Conservation (phyloP, 2,329 filamentous ascomycete genomes). For the Cryoendolithus antarcticus region DNA sequence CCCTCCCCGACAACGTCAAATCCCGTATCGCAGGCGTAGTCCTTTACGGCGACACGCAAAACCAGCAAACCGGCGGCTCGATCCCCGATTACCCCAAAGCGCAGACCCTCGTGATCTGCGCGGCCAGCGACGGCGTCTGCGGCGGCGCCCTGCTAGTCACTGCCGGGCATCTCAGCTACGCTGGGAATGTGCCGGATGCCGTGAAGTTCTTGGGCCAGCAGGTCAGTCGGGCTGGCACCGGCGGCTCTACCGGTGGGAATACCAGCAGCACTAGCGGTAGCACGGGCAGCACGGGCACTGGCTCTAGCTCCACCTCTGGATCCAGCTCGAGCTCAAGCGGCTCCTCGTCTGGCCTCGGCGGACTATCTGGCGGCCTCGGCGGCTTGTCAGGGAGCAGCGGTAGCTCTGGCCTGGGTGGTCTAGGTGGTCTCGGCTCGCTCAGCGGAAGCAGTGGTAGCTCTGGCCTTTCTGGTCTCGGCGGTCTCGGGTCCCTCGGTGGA, state of each 20-base stretch:
- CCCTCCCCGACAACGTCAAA: slow-evolving; percentile 1
- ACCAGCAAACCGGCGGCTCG: slow-evolving; percentile 24
- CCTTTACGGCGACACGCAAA: slow-evolving; percentile 30
- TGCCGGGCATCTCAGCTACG: background rate
- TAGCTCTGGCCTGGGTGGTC: background rate
- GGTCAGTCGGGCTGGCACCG: background rate
- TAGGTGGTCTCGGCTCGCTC: no score
- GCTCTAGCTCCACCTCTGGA: background rate
- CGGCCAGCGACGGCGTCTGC: background rate
- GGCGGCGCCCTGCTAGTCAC: background rate
- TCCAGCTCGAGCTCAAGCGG: no score
- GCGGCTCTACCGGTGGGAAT: background rate
- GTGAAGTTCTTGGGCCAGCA: background rate
- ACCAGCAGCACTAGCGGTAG: background rate
- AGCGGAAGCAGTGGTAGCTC: no score
- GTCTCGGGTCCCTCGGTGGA: background rate
- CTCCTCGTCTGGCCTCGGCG: background rate
- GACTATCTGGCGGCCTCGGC: background rate
- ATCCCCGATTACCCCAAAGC: slow-evolving; percentile 7
- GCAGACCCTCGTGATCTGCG: background rate
- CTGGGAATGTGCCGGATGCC: background rate
- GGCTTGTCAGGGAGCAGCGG: background rate
- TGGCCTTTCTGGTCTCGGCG: background rate
- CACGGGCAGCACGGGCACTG: no score
- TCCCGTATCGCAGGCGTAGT: slow-evolving; percentile 1